phyloP scores from a whole-genome alignment of 2,329 filamentous ascomycete genomes.

The Fusarium cicatricum region DNA sequence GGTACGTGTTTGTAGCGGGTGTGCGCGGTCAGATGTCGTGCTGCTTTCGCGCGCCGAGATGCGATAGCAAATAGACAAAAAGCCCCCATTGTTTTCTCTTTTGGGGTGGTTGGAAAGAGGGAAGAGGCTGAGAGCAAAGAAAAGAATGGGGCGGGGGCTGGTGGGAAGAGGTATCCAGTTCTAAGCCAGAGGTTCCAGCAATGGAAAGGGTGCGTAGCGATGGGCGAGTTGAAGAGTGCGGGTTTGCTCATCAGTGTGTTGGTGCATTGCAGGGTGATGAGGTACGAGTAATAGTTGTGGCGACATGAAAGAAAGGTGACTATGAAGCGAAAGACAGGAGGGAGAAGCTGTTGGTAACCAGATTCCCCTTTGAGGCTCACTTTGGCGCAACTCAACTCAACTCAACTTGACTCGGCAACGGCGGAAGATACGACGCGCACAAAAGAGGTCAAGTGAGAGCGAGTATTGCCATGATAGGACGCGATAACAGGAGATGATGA shows the following conservation, averaged over 20 bases:
- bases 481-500: background rate
- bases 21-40: constrained; percentile 29
- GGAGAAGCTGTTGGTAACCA: constrained; percentile 1
- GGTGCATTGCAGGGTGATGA: constrained; percentile 9
- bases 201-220: constrained; percentile 11
- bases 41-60: constrained; percentile 24
- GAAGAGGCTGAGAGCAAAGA: constrained; percentile 13
- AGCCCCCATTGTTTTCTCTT: constrained; percentile 27
- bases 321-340: background rate
- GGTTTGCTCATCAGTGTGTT: background rate
- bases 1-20: constrained; percentile 15
- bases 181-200: constrained; percentile 1
- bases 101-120: constrained; percentile 29
- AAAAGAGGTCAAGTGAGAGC: constrained; percentile 16
- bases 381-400: constrained; percentile 7
- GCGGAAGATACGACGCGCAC: constrained; percentile 27
- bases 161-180: constrained; percentile 5
- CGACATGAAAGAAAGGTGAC: background rate
- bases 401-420: constrained; percentile 24
- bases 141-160: constrained; percentile 25
- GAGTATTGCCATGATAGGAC: background rate
- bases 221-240: constrained; percentile 11
- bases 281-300: constrained; percentile 9
- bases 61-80: constrained; percentile 10
- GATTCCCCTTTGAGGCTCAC: constrained; percentile 15